Conservation (phyloP, 148 eudicot genomes). For the Polygonum maritimum region DNA sequence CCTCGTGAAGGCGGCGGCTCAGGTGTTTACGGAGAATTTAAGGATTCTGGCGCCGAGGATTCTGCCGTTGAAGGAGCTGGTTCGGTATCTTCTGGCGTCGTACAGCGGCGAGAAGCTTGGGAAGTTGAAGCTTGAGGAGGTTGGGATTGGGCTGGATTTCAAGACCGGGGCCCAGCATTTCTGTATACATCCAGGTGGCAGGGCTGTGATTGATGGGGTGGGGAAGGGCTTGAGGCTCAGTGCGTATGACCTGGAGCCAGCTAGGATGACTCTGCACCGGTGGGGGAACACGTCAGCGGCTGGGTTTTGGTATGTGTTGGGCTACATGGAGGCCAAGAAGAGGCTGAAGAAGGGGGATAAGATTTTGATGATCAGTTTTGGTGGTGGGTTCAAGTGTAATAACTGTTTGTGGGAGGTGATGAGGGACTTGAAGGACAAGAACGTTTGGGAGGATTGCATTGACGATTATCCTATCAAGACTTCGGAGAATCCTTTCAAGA, state of each 20-base stretch:
- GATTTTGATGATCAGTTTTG: constrained; percentile 72
- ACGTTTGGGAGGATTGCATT: constrained; percentile 69
- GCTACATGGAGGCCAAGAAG: constrained; percentile 90
- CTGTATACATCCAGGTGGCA: constrained; percentile 82
- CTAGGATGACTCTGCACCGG: constrained; percentile 77
- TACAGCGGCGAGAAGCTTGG: constrained; percentile 7
- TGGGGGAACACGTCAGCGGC: constrained; percentile 87
- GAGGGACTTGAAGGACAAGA: constrained; percentile 52
- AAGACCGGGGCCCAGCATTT: constrained; percentile 68
- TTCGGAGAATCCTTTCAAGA: constrained; percentile 39
- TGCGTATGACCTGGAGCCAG: constrained; percentile 63
- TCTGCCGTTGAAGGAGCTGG: constrained; percentile 40
- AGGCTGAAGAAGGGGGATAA: constrained; percentile 78
- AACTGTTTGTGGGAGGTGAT: constrained; percentile 83
- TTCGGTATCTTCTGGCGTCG: constrained; percentile 28
- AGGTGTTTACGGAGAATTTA: constrained; percentile 43
- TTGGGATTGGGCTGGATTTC: constrained; percentile 33
- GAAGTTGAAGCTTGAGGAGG: constrained; percentile 17
- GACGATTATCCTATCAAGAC: constrained; percentile 41
- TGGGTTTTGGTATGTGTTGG: constrained; percentile 81
- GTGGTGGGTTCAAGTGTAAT: constrained; percentile 89
- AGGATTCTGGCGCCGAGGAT: constrained; percentile 41
- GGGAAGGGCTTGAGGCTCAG: constrained; percentile 48
- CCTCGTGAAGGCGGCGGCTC: constrained; percentile 54
- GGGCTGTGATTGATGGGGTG: constrained; percentile 68